Base-by-base conservation (phyloP, 371 early-diverging fungal species). In the Paraphysoderma sedebokerense region DNA sequence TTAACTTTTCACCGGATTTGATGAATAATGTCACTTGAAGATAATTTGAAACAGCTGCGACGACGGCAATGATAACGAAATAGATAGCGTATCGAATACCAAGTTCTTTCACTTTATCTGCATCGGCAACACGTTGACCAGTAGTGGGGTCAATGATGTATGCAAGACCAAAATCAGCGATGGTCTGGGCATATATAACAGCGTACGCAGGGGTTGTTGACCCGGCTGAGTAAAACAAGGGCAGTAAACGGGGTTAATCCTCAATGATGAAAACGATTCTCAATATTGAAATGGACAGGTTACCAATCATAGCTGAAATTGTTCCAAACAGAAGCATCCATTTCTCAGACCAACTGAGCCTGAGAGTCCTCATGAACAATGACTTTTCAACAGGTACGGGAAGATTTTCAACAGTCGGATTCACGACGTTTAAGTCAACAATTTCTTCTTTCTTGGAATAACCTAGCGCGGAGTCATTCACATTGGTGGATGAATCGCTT, bases 1-100 rank as follows among this genome's bases (percentile, higher is more conserved):
- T 77, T 48, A 85, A 56, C 19, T 44, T 42, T 47, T 77, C 79
- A 31, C 69, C 63, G 30, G 42, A 42, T 17, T 30, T 36, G 20
- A 23, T 34, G 33, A 55, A 55, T 13, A 31, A 24, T 26, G 33
- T 32, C 13, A 42, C 31, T 34, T 55, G 54, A 8, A 27, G 6
- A 28, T 35, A 48, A 26, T 56, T 46, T 27, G 54, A 20, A 1
- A 52, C 17, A n/a, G 39, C 44, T 9, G 53, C 19, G 4, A 19
- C 38, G 15, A 53, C 4, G 2, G 32, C 50, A 9, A 52, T 20
- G 9, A 15, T 29, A 19, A 46, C 5, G 19, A 54, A 54, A 44
- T 38, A 13, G 9, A 54, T 17, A 29, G 15, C 28, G 37, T 41
- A 54, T 9, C 24, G 28, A 33, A 17, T 27, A 1, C 29, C 53